Percentiles rank a stretch among this genome's conserved stretches.
phyloP scores from a whole-genome alignment of 2,329 filamentous ascomycete species.

The Claviceps monticola region DNA sequence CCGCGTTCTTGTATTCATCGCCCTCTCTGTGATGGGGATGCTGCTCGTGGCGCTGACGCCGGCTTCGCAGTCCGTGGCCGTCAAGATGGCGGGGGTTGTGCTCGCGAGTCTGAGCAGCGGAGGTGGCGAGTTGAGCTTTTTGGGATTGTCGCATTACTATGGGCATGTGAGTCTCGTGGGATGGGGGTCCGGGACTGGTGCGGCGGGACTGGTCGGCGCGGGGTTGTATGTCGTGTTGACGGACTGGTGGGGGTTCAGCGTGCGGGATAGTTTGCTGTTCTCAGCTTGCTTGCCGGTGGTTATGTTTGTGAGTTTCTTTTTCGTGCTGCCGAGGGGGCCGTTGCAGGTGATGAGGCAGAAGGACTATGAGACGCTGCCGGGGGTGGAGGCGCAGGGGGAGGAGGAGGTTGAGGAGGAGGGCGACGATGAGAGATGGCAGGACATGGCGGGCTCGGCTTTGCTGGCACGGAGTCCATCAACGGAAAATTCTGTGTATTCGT shows the following conservation, averaged over 20 bases:
- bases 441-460: conserved; percentile 33
- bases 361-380: conserved; percentile 40
- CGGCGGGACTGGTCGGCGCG: conserved; percentile 74
- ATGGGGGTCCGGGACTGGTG: conserved; percentile 88
- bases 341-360: conserved; percentile 35
- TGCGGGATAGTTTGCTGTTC: conserved; percentile 59
- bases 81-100: conserved; percentile 71
- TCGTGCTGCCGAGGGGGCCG: conserved; percentile 56
- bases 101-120: conserved; percentile 77
- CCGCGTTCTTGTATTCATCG: conserved; percentile 62
- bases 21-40: conserved; percentile 73
- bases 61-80: conserved; percentile 45
- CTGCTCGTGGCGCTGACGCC: conserved; percentile 74
- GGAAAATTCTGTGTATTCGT: conserved; percentile 26
- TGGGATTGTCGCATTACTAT: conserved; percentile 88
- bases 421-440: conserved; percentile 19
- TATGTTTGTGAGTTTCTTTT: conserved; percentile 80
- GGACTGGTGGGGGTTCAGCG: conserved; percentile 61
- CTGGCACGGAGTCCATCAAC: conserved; percentile 29
- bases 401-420: neutral
- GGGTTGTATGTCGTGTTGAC: conserved; percentile 80
- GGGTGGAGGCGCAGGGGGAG: conserved; percentile 18
- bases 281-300: conserved; percentile 67
- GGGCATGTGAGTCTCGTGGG: conserved; percentile 74
- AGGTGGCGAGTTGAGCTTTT: conserved; percentile 77